Conservation (phyloP, 2,329 filamentous ascomycete genomes). For the Sporothrix variecibatus region DNA sequence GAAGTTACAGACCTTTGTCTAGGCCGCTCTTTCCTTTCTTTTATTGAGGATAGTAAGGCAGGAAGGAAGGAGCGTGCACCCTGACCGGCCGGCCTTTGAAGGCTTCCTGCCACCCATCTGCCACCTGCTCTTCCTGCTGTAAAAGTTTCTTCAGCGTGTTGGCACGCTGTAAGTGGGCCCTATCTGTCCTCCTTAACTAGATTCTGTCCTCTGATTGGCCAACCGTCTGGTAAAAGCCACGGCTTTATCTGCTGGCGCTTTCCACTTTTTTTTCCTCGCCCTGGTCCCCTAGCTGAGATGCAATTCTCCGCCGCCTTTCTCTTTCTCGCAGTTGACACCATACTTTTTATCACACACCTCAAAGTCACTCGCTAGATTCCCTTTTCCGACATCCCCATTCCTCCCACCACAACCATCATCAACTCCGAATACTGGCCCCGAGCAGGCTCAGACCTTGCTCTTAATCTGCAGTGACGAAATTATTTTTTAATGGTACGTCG, state of each 20-base stretch:
- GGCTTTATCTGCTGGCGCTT: slow-evolving; percentile 18
- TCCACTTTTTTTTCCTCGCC: slow-evolving; percentile 23
- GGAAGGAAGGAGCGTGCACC: not conserved
- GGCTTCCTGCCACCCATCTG: not conserved
- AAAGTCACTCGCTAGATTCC: slow-evolving; percentile 27
- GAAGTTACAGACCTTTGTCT: not conserved
- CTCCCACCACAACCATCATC: slow-evolving; percentile 17
- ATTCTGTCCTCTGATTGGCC: not conserved
- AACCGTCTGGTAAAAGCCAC: not conserved
- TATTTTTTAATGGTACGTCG: slow-evolving; percentile 18
- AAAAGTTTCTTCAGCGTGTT: slow-evolving; percentile 17
- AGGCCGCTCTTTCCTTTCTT: not conserved
- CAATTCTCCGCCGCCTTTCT: slow-evolving; percentile 25
- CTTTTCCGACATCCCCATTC: slow-evolving; percentile 24
- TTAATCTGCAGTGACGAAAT: not conserved
- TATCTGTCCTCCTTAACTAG: not conserved
- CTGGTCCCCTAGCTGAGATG: slow-evolving; percentile 24
- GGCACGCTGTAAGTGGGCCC: not conserved
- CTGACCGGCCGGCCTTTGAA: not conserved
- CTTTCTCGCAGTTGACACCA: slow-evolving; percentile 28
- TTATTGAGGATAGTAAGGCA: not conserved
- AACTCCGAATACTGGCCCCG: slow-evolving; percentile 13
- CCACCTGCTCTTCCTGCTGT: not conserved
- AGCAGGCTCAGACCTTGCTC: not conserved
- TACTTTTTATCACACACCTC: slow-evolving; percentile 29